These are phyloP conservation scores for Ganoderma multipileum DNA, from an alignment of 1,284 basidiomycete genomes.

Conservation along the genomic window DNA sequence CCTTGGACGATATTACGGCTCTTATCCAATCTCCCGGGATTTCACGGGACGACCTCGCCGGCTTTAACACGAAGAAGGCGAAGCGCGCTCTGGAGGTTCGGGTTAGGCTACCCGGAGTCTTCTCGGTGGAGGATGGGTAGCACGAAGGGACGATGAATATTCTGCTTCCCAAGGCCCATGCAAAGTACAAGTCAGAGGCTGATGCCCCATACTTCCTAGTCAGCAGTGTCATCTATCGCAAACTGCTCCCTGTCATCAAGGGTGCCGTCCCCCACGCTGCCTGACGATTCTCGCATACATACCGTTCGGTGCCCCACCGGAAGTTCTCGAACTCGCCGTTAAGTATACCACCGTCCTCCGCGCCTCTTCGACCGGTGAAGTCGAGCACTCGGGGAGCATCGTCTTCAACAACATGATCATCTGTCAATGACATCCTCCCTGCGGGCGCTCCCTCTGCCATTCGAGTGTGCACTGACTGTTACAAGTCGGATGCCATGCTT, in stretches of 20 bases:
- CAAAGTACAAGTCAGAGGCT: conserved; percentile 28
- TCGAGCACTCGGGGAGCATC: too few relatives aligned
- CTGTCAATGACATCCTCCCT: too few relatives aligned
- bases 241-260: neutral
- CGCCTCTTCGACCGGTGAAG: neutral
- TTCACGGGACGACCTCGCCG: conserved; percentile 23
- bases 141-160: neutral
- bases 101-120: neutral
- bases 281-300: neutral
- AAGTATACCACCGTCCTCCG: too few relatives aligned
- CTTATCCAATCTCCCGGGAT: conserved; percentile 28
- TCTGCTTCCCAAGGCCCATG: conserved; percentile 10
- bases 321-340: conserved; percentile 3
- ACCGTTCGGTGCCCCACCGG: conserved; percentile 5
- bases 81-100: conserved; percentile 24
- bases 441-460: neutral
- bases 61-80: conserved; percentile 25
- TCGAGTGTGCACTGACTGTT: conserved; percentile 30
- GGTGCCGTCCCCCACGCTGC: neutral
- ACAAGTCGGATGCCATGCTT: conserved; percentile 30
- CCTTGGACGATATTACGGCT: conserved; percentile 10
- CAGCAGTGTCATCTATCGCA: conserved; percentile 15
- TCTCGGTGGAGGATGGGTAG: conserved; percentile 35
- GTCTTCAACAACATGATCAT: too few relatives aligned
- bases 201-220: conserved; percentile 35